Conservation (phyloP, 306 rosid genomes). For the Cercis canadensis region DNA sequence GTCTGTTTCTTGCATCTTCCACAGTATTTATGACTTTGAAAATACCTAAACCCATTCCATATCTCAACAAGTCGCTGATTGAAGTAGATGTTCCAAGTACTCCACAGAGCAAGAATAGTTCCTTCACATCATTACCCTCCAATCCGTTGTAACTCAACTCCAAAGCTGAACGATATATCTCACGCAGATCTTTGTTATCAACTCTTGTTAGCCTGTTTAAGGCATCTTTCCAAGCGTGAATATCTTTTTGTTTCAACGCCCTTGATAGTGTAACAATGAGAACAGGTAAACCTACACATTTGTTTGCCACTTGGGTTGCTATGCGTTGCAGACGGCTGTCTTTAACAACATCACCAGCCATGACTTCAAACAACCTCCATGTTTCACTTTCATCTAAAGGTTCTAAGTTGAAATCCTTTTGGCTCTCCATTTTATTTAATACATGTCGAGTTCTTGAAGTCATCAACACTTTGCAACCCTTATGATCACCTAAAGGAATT, state of each 20-base stretch:
- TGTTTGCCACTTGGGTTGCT: background rate
- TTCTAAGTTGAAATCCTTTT: conserved; percentile 1
- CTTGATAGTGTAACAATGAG: background rate
- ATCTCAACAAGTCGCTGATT: background rate
- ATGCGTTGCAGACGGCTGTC: background rate
- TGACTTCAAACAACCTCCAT: conserved; percentile 2
- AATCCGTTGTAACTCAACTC: conserved; percentile 24
- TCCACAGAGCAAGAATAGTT: conserved; percentile 20
- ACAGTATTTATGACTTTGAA: background rate
- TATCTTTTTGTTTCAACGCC: background rate
- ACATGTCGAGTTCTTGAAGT: conserved; percentile 24
- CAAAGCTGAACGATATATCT: conserved; percentile 5
- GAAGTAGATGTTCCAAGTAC: background rate
- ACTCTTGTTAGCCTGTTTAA: background rate
- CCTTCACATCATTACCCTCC: background rate
- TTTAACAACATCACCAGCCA: background rate
- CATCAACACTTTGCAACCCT: conserved; percentile 25
- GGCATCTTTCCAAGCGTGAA: conserved; percentile 15
- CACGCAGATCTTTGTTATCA: background rate
- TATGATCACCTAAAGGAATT: background rate
- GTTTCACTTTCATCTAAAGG: conserved; percentile 4
- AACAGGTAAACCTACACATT: conserved; percentile 15
- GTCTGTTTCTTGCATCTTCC: background rate
- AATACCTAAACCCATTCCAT: conserved; percentile 19
- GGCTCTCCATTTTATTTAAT: background rate